Conservation (phyloP, 345 rosid species). For the Camelina neglecta region DNA sequence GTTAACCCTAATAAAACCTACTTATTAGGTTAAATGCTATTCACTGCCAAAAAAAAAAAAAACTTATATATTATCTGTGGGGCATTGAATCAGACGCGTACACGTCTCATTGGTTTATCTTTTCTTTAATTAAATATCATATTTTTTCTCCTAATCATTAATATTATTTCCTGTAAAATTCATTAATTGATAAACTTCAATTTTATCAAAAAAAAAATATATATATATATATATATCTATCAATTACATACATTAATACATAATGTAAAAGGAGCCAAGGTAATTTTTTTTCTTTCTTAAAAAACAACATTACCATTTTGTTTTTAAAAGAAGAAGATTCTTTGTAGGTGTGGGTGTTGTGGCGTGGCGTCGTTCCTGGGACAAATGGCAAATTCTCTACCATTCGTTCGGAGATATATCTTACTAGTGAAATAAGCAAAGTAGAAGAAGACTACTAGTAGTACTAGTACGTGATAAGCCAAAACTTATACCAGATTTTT, state of each 20-base stretch:
- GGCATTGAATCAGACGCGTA: conserved; percentile 1
- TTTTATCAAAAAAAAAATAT: neutral
- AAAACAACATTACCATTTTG: neutral
- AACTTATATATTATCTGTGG: too few species aligned
- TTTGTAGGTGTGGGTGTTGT: neutral
- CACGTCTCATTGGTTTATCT: neutral
- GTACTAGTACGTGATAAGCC: neutral
- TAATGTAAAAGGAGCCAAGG: neutral
- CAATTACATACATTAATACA: neutral
- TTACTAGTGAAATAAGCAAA: neutral
- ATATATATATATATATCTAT: neutral
- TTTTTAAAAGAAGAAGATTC: neutral
- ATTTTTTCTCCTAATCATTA: neutral
- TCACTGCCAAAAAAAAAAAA: neutral
- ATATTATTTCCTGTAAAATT: neutral
- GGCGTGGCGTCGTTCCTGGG: neutral
- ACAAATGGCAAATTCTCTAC: neutral
- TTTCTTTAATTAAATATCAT: neutral
- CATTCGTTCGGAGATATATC: neutral
- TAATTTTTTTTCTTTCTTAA: neutral
- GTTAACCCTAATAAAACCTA: neutral
- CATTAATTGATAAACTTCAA: neutral
- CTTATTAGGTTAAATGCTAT: neutral
- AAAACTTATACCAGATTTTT: neutral
- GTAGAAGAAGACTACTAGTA: too few species aligned